These are phyloP conservation scores for Closterium sp. DNA, from an alignment of 139 green algal genomes.

Conservation along the genomic window DNA sequence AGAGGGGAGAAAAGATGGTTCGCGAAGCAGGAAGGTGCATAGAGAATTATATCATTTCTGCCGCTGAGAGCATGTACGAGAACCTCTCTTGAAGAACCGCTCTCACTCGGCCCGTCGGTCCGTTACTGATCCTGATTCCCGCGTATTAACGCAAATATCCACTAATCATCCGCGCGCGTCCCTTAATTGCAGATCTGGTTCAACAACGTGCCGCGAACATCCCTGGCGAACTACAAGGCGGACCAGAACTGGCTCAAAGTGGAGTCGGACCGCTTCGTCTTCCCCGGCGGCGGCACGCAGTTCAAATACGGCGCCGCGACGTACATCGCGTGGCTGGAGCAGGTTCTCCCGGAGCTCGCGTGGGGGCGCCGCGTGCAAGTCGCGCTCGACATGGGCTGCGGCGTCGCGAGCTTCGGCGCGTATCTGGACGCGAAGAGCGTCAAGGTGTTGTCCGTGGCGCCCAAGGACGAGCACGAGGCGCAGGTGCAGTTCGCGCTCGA, in stretches of 20 bases:
- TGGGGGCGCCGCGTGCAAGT: neutral
- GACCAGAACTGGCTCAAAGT: slow-evolving; percentile 38
- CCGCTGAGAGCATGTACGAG: neutral
- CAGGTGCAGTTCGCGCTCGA: slow-evolving; percentile 44
- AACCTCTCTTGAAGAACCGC: too few relatives aligned
- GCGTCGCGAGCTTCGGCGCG: slow-evolving; percentile 24
- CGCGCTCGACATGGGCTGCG: slow-evolving; percentile 7
- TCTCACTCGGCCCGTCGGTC: neutral
- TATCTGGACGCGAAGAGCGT: slow-evolving; percentile 26
- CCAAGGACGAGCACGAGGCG: slow-evolving; percentile 27
- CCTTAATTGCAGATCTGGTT: slow-evolving; percentile 24
- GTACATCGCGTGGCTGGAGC: slow-evolving; percentile 37
- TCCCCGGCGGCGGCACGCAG: slow-evolving; percentile 32
- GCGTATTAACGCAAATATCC: neutral
- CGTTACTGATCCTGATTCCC: neutral
- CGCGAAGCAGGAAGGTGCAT: neutral
- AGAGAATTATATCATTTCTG: neutral
- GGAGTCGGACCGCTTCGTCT: slow-evolving; percentile 30
- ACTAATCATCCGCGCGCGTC: neutral
- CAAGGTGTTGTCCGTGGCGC: slow-evolving; percentile 11
- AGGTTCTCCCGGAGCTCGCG: slow-evolving; percentile 13
- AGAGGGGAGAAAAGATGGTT: neutral
- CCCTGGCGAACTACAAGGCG: slow-evolving; percentile 24
- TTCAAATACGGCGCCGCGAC: slow-evolving; percentile 21
- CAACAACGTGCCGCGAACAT: slow-evolving; percentile 24